Evolutionary conservation across 768 basidiomycete species (phyloP).

Genomic region (Tulasnella sp.): DNA sequence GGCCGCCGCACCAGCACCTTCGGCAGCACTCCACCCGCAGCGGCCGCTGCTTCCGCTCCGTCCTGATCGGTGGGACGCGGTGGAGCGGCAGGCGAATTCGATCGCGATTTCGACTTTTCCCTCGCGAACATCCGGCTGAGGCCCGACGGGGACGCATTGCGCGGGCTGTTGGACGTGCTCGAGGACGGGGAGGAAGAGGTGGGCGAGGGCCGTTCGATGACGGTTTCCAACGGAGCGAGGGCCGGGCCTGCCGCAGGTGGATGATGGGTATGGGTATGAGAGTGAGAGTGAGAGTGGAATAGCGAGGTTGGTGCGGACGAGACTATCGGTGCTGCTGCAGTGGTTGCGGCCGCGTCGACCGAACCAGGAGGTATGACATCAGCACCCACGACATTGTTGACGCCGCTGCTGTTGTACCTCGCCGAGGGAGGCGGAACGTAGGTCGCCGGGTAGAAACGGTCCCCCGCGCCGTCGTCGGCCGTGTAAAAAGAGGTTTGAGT

Average conservation of each 20-base stretch:
- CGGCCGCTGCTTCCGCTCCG: no score
- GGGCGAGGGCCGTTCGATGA: neutral
- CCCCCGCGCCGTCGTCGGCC: neutral
- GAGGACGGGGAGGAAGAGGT: neutral
- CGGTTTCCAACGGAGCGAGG: conserved; percentile 1
- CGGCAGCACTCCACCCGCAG: conserved; percentile 2
- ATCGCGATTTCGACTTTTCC: conserved; percentile 24
- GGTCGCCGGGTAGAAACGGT: neutral
- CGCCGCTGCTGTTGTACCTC: neutral
- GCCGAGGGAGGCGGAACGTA: conserved; percentile 2
- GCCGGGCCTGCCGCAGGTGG: neutral
- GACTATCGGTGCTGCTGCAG: neutral
- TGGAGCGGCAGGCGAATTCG: conserved; percentile 14
- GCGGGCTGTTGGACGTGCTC: neutral
- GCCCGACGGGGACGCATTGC: conserved; percentile 27
- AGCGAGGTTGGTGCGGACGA: neutral
- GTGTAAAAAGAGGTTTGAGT: conserved; percentile 1
- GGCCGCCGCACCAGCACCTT: neutral
- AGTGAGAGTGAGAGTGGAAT: neutral
- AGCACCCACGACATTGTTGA: neutral
- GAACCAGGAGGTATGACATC: neutral
- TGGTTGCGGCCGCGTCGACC: conserved; percentile 1
- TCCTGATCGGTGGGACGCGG: neutral
- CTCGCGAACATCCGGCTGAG: conserved; percentile 26
- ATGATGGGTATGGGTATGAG: neutral